A percentile compares a stretch with the other conserved stretches of the same genome.
Evolutionary conservation across 148 eudicot genomes (phyloP).

Genomic region (Dianthus caryophyllus): DNA sequence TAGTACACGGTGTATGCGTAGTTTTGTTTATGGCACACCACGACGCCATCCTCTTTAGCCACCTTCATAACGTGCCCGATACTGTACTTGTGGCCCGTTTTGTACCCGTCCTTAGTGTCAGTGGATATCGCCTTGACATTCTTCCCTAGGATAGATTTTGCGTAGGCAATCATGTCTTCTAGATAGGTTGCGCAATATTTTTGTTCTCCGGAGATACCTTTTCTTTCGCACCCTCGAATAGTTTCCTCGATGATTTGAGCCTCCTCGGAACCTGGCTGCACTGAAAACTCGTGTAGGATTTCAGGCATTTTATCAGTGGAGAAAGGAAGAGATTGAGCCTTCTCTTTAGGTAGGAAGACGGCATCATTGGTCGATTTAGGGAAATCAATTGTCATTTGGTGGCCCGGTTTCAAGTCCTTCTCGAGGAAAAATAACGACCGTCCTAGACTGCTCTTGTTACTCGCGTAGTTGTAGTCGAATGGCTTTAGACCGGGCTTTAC

Average conservation of each 20-base stretch:
- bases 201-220: constrained; percentile 23
- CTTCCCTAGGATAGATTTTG: constrained; percentile 24
- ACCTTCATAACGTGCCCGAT: constrained; percentile 3
- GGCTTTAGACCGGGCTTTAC: constrained; percentile 20
- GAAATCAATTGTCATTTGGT: constrained; percentile 18
- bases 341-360: constrained; percentile 20
- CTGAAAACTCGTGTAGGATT: constrained; percentile 18
- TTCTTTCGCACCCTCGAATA: constrained; percentile 23
- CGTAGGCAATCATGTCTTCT: constrained; percentile 33
- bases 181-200: constrained; percentile 30
- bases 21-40: constrained; percentile 54
- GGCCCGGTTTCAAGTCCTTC: constrained; percentile 26
- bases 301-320: constrained; percentile 17
- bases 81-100: constrained; percentile 6
- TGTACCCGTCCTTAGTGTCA: not conserved
- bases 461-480: constrained; percentile 11
- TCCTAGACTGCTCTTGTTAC: not conserved
- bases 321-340: constrained; percentile 24
- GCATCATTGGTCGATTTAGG: constrained; percentile 16
- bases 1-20: constrained; percentile 62
- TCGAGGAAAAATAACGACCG: constrained; percentile 33
- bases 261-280: constrained; percentile 21
- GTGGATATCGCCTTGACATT: constrained; percentile 24
- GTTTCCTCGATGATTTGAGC: constrained; percentile 25
- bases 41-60: constrained; percentile 13